Evolutionary conservation across 257 asterid genomes (phyloP), one percentile per base, ranked within the genome.

Genomic region (Verbascum thapsus): DNA sequence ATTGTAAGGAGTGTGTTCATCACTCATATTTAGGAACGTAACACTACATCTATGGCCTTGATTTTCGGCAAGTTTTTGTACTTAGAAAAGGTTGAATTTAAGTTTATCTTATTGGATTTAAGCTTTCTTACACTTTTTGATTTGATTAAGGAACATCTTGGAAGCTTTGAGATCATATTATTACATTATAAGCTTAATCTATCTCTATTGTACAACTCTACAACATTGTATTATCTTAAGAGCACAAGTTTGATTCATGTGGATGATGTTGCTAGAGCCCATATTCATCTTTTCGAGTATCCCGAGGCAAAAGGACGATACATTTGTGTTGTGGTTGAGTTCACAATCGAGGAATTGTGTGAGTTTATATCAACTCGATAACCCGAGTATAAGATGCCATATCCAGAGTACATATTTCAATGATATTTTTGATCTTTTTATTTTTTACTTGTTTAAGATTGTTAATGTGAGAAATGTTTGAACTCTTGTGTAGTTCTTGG

Each of bases 251-350:
- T 73, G 7, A 80, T 80, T 44, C 87, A 83, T 39, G 74, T 66
- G 3, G 76, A 78, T 19, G 90, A 83, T 45, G 66, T 74, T 26
- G 81, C 73, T 1, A 69, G 76, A n/a, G 85, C 85, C 20, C 82
- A 71, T 13, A 64, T 78, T 5, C 76, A 71, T 37, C 77, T 83
- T 0, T 62, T 76, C 5, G 85, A 80, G 76, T 16, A 37, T 45
- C 77, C 76, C 1, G 0, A 66, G 3, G 85, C 78, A 4, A 72
- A 66, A 22, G 85, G 87, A 47, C 61, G 83, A n/a, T 80, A 78
- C 54, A 68, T 83, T 65, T 83, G 83, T 64, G 67, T 81, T 41
- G 78, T 72, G 52, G 53, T 73, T 10, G 84, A 78, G 0, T 51
- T 67, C 10, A 63, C 74, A 3, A 50, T 68, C 5, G 41, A 76